A percentile compares a stretch with the other conserved stretches of the same genome.
phyloP scores from a whole-genome alignment of 2,329 filamentous ascomycete species.

The Albifimbria verrucaria region DNA sequence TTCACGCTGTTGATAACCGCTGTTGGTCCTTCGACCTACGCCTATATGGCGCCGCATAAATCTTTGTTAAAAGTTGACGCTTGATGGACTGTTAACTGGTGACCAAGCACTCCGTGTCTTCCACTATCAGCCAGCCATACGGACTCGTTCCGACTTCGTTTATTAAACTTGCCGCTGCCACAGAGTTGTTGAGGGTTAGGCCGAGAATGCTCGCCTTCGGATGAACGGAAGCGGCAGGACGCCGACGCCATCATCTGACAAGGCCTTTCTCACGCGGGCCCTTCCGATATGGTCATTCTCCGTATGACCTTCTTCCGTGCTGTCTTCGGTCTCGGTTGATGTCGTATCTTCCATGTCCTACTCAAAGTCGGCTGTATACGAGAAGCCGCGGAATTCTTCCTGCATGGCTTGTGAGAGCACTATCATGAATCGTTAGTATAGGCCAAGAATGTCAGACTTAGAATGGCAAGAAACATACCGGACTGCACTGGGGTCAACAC shows the following conservation, averaged over 20 bases:
- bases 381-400: slow-evolving; percentile 98
- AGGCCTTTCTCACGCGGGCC: too few relatives aligned
- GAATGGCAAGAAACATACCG: slow-evolving; percentile 58
- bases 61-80: slow-evolving; percentile 11
- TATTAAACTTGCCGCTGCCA: too few relatives aligned
- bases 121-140: too few relatives aligned
- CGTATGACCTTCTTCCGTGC: too few relatives aligned
- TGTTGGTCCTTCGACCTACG: slow-evolving; percentile 9
- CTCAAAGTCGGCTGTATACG: slow-evolving; percentile 89
- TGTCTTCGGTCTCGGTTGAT: too few relatives aligned
- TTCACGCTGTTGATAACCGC: slow-evolving; percentile 9
- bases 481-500: slow-evolving; percentile 96
- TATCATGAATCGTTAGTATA: slow-evolving; percentile 35
- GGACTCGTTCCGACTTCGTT: too few relatives aligned
- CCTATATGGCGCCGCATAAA: slow-evolving; percentile 12
- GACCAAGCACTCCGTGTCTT: too few relatives aligned
- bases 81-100: background rate
- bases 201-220: too few relatives aligned
- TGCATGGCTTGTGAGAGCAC: slow-evolving; percentile 98
- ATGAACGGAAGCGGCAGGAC: too few relatives aligned
- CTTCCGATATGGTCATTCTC: too few relatives aligned
- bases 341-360: slow-evolving; percentile 30
- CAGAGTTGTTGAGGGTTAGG: too few relatives aligned
- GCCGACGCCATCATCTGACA: too few relatives aligned
- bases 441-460: background rate